Evolutionary conservation across 371 early-diverging fungal genomes (phyloP).

Genomic region (Dentiscutata heterogama): DNA sequence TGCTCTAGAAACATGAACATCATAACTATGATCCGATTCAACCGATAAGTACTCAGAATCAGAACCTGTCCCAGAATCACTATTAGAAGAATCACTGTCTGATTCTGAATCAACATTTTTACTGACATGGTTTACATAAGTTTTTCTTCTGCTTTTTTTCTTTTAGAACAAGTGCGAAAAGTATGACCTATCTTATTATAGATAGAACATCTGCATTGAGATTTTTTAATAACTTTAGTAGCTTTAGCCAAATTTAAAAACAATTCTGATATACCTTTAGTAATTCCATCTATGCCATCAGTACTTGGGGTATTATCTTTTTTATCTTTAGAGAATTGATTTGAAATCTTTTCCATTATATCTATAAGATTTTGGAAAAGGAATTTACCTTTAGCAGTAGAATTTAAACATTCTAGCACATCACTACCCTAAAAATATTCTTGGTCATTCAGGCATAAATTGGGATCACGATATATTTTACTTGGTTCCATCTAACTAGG

Average conservation of each 20-base stretch:
- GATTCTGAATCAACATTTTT: slow-evolving; percentile 12
- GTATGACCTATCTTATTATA: slow-evolving; percentile 10
- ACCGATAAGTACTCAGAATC: slow-evolving; percentile 11
- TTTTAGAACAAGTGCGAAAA: neutral
- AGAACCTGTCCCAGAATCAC: slow-evolving; percentile 5
- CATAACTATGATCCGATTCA: slow-evolving; percentile 9
- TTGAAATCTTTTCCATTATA: slow-evolving; percentile 9
- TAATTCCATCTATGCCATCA: slow-evolving; percentile 37
- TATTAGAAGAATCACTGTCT: slow-evolving; percentile 12
- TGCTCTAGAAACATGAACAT: slow-evolving; percentile 16
- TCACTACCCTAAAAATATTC: too few relatives aligned
- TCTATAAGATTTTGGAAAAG: slow-evolving; percentile 17
- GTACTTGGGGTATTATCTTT: slow-evolving; percentile 21
- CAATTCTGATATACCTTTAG: slow-evolving; percentile 34
- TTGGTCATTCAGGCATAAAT: slow-evolving; percentile 22
- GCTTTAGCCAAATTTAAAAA: slow-evolving; percentile 36
- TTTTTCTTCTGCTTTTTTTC: slow-evolving; percentile 28
- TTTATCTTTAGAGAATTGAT: slow-evolving; percentile 13
- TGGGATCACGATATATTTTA: slow-evolving; percentile 26
- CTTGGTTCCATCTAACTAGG: slow-evolving; percentile 10
- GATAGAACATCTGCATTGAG: slow-evolving; percentile 2
- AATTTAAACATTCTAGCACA: too few relatives aligned
- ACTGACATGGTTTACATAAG: neutral
- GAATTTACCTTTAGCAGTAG: too few relatives aligned
- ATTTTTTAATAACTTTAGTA: slow-evolving; percentile 28